A percentile compares a stretch with the other conserved stretches of the same genome.
Evolutionary conservation across 371 early-diverging fungal species (phyloP).

Genomic region (Apophysomyces trapeziformis): DNA sequence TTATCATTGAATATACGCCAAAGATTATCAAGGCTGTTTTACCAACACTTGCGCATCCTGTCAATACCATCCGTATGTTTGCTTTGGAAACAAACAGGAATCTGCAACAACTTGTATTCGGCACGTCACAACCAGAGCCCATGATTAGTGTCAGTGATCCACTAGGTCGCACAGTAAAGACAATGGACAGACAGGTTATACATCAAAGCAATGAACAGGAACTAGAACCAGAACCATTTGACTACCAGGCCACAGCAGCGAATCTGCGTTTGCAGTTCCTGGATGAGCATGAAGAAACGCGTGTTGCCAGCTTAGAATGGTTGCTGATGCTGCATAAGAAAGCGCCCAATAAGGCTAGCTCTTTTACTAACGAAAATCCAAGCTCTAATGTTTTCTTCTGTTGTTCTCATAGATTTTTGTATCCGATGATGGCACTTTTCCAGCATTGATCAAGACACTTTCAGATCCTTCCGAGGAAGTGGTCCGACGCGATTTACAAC

Average conservation of each 20-base stretch:
- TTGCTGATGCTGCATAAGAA: constrained; percentile 91
- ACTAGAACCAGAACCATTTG: constrained; percentile 63
- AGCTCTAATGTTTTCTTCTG: constrained; percentile 1
- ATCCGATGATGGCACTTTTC: constrained; percentile 81
- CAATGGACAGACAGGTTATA: neutral
- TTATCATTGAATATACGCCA: constrained; percentile 80
- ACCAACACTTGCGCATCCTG: constrained; percentile 77
- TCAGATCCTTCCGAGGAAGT: constrained; percentile 91
- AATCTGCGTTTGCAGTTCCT: constrained; percentile 77
- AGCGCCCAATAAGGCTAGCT: constrained; percentile 69
- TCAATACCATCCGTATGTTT: constrained; percentile 59
- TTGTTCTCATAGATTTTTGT: constrained; percentile 54
- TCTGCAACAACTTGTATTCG: constrained; percentile 71
- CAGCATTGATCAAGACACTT: constrained; percentile 80
- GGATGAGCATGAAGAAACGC: constrained; percentile 85
- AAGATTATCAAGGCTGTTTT: constrained; percentile 74
- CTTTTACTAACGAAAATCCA: neutral
- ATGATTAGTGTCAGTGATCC: constrained; percentile 19
- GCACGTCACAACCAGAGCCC: constrained; percentile 39
- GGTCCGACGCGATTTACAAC: constrained; percentile 83
- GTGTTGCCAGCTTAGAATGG: constrained; percentile 90
- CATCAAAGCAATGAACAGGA: neutral
- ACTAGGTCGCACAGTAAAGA: neutral
- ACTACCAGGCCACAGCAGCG: constrained; percentile 76
- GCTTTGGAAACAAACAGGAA: constrained; percentile 75